Evolutionary conservation across 2,329 filamentous ascomycete genomes (phyloP), one percentile per base, ranked within the genome.

Genomic region (Alternaria sp.): DNA sequence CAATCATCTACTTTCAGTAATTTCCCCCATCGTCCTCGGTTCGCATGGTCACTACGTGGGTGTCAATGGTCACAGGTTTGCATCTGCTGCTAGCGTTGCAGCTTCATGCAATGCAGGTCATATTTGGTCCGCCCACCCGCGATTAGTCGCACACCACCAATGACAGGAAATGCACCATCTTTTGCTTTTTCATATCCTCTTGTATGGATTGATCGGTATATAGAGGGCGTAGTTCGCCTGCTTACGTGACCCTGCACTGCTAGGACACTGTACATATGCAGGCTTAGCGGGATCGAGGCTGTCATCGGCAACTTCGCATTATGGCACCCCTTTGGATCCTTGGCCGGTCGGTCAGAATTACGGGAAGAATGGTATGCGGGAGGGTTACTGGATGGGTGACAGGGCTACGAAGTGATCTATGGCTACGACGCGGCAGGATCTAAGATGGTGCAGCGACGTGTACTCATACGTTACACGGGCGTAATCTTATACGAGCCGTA

Each of bases 51-150:
- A 25, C 43, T 18, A 26, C 26, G 11, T 44, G 41, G 44, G 25
- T 30, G 44, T n/a, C 54, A 30, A 56, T 46, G 41, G 37, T 56
- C 41, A 46, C 49, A 53, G 21, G 41, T 20, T 15, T 47, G 41
- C 41, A 14, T 47, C 26, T 28, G 30, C 20, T 4, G 10, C 43
- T 56, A 56, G 43, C 43, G 43, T 41, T 56, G 21, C 53, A 55
- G 18, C 37, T 28, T 15, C 20, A 53, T 58, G 46, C 56, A 58
- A 58, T 58, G 56, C 56, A 51, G 33, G 56, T 44, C 15, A 58
- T 50, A 43, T 53, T 33, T 44, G 30, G 56, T 30, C 25, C 33
- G 28, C 14, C n/a, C n/a, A 11, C 3, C 54, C 54, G 41, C 23
- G 14, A 26, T 18, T 44, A 44, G 37, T 55, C 30, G 15, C 30